These are phyloP conservation scores for Pulveroboletus sp. DNA, from an alignment of 768 basidiomycete genomes.

Conservation along the genomic window DNA sequence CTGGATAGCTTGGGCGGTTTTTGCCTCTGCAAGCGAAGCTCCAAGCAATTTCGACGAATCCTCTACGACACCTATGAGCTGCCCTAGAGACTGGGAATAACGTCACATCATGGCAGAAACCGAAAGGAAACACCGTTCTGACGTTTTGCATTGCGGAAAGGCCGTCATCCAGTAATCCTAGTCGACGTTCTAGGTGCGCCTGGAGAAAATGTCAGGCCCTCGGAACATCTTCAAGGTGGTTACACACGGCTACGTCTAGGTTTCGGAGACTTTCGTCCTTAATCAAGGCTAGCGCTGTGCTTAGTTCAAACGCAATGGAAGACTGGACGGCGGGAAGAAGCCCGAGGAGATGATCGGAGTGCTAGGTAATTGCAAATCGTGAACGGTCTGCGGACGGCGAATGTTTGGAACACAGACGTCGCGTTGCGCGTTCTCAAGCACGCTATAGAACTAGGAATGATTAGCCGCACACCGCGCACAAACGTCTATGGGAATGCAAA, in stretches of 20 bases:
- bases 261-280: slow-evolving; percentile 28
- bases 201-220: slow-evolving; percentile 14
- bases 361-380: slow-evolving; percentile 14
- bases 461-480: slow-evolving; percentile 11
- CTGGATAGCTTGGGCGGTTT: slow-evolving; percentile 34
- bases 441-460: slow-evolving; percentile 19
- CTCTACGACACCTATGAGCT: slow-evolving; percentile 12
- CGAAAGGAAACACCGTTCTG: slow-evolving; percentile 9
- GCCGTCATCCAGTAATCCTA: slow-evolving; percentile 23
- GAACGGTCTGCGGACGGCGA: background rate
- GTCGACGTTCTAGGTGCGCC: slow-evolving; percentile 28
- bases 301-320: slow-evolving; percentile 23
- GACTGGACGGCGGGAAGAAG: slow-evolving; percentile 21
- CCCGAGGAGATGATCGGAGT: slow-evolving; percentile 25
- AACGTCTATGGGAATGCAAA: background rate
- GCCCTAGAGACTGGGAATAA: slow-evolving; percentile 17
- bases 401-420: slow-evolving; percentile 16
- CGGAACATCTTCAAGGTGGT: background rate
- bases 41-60: slow-evolving; percentile 30
- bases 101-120: slow-evolving; percentile 13
- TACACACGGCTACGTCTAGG: slow-evolving; percentile 22
- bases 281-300: slow-evolving; percentile 22
- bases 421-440: slow-evolving; percentile 21
- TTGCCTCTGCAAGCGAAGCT: slow-evolving; percentile 28
- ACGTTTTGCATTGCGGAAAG: slow-evolving; percentile 31